Conservation (phyloP, 129 eudicot genomes). For the Kitagawia praeruptora region DNA sequence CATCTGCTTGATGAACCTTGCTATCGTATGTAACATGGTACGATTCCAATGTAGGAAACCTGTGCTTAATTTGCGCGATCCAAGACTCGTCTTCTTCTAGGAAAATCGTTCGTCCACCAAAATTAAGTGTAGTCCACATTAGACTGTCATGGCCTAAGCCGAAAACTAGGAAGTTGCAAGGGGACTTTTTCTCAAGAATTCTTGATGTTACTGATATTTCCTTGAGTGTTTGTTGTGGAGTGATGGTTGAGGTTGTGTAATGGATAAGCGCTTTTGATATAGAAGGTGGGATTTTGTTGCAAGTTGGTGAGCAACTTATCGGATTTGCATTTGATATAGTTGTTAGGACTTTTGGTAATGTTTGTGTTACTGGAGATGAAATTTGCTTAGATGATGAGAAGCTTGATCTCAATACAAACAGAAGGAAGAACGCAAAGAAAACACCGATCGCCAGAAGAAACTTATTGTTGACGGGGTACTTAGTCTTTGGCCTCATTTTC, state of each 20-base stretch:
- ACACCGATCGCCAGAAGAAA: constrained; percentile 31
- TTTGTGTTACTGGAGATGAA: constrained; percentile 24
- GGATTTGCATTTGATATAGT: constrained; percentile 11
- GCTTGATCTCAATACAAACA: constrained; percentile 56
- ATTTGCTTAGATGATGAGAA: constrained; percentile 36
- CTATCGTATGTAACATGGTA: constrained; percentile 75
- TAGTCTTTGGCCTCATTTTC: constrained; percentile 69
- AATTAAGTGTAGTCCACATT: constrained; percentile 86
- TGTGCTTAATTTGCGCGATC: constrained; percentile 68
- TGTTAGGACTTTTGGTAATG: constrained; percentile 26
- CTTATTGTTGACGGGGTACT: constrained; percentile 47
- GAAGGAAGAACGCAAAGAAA: constrained; percentile 42
- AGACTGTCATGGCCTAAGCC: constrained; percentile 95
- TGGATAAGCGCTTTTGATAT: constrained; percentile 67
- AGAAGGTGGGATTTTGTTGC: constrained; percentile 75
- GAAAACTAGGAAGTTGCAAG: constrained; percentile 82
- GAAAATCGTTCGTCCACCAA: constrained; percentile 71
- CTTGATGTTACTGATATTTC: constrained; percentile 65
- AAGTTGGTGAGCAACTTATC: constrained; percentile 42
- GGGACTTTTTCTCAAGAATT: constrained; percentile 64
- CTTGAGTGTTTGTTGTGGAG: constrained; percentile 87
- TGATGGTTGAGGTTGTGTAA: constrained; percentile 88
- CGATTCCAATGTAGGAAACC: constrained; percentile 79
- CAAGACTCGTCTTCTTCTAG: constrained; percentile 85
- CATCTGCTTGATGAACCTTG: constrained; percentile 69